Conservation (phyloP, 352 stramenopile genomes). For the Pythium folliculosum region DNA sequence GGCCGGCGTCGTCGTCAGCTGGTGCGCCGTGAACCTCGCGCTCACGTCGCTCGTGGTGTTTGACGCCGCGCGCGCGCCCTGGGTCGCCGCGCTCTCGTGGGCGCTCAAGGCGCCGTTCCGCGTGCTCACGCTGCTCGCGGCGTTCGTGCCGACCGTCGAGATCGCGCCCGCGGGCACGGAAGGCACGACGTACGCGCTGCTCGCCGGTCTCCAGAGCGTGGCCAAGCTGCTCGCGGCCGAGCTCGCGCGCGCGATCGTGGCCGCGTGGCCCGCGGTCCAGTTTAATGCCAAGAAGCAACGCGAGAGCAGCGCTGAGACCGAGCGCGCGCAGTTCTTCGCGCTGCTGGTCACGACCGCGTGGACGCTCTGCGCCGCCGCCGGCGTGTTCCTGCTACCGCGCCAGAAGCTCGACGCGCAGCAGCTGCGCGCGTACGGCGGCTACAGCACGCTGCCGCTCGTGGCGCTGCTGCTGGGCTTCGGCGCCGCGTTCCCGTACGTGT, state of each 20-base stretch:
- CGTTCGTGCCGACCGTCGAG: slow-evolving; percentile 47
- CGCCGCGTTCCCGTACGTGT: slow-evolving; percentile 22
- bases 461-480: slow-evolving; percentile 33
- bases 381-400: slow-evolving; percentile 34
- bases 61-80: slow-evolving; percentile 27
- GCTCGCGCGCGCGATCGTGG: slow-evolving; percentile 22
- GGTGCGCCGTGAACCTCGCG: slow-evolving; percentile 15
- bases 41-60: slow-evolving; percentile 33
- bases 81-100: slow-evolving; percentile 29
- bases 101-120: slow-evolving; percentile 28
- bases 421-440: slow-evolving; percentile 49
- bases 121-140: slow-evolving; percentile 33
- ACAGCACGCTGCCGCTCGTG: slow-evolving; percentile 31
- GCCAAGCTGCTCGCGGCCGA: slow-evolving; percentile 36
- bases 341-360: slow-evolving; percentile 19
- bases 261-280: slow-evolving; percentile 6
- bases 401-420: slow-evolving; percentile 56
- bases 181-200: slow-evolving; percentile 43
- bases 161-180: slow-evolving; percentile 46
- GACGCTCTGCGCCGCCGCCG: slow-evolving; percentile 28
- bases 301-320: not conserved
- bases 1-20: slow-evolving; percentile 7
- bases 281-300: slow-evolving; percentile 10
- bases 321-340: slow-evolving; percentile 23
- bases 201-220: slow-evolving; percentile 40